Base-by-base conservation (phyloP, 768 basidiomycete genomes). In the Mrakia blollopis region DNA sequence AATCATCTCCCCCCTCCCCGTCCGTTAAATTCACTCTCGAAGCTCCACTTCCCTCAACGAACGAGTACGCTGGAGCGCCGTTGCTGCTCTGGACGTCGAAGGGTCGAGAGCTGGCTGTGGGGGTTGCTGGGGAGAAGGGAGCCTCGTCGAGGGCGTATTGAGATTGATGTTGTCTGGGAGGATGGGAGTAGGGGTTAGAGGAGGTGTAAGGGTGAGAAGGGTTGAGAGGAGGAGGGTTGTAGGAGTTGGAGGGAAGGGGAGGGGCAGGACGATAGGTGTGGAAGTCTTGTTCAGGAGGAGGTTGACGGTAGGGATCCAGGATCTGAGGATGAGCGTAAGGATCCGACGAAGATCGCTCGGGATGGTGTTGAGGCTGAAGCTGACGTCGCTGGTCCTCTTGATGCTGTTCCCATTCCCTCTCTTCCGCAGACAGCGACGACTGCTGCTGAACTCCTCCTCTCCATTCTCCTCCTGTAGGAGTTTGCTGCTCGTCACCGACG, bases 331-430 rank as follows among this genome's bases (percentile, higher is more conserved):
- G 35, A 7, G 25, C 35, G 39, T 68, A 68, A 10, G 65, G 65
- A n/a, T 68, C 39, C 6, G 65, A 39, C 6, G 65, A 68, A 8
- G 25, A 18, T 68, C 65, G 35, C 37, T 68, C 65, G 18, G 35
- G 18, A 18, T 63, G 62, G 5, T 35, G 35, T 6, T 41, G 37
- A 13, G 23, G 23, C 21, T 37, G 65, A 6, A 25, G 35, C 3
- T 35, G 25, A 21, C 35, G 65, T 5, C 65, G 65, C 9, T 39
- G 35, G 7, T 41, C 23, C 39, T 44, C 65, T 21, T 39, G 37
- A n/a, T 68, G 65, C 23, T 68, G 65, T 39, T 68, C 37, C 35
- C 35, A 39, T 9, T 68, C 65, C 39, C 65, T 35, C 39, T 68
- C 65, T 25, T 68, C 65, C 35, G 65, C 39, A 1, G 63, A 37